Conservation (phyloP, 164 flowering plant species). For the Nymphaea thermarum region DNA sequence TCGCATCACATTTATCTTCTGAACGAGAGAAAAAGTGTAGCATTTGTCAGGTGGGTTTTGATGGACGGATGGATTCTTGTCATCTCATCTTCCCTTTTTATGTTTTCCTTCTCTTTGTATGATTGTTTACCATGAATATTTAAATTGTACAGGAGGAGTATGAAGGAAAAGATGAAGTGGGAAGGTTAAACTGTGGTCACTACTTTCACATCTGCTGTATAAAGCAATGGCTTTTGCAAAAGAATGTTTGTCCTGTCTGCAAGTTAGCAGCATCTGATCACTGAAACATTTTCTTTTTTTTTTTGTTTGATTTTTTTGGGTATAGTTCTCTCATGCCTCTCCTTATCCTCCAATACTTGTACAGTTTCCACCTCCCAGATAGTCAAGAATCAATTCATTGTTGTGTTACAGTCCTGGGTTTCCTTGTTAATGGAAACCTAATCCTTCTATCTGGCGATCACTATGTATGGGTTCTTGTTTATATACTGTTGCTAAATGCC, state of each 20-base stretch:
- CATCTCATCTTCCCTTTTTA: neutral
- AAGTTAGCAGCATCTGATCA: constrained; percentile 8
- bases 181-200: constrained; percentile 40
- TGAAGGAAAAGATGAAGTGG: constrained; percentile 28
- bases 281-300: neutral
- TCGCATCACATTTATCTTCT: constrained; percentile 13
- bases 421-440: neutral
- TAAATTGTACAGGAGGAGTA: constrained; percentile 26
- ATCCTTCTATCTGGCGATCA: neutral
- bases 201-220: constrained; percentile 32
- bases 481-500: too few relatives aligned
- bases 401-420: neutral
- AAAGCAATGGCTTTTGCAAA: constrained; percentile 42
- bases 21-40: constrained; percentile 39
- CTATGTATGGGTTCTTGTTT: neutral
- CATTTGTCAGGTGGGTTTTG: constrained; percentile 50
- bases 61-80: neutral
- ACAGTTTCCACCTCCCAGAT: neutral
- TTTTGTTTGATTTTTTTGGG: neutral
- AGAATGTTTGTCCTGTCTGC: constrained; percentile 49
- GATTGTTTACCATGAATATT: neutral
- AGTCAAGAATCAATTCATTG: neutral
- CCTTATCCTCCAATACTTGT: neutral
- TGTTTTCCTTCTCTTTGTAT: neutral
- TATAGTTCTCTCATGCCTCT: neutral